These are phyloP conservation scores for Aspergillus novoparasiticus DNA, from an alignment of 2,329 filamentous ascomycete genomes.

Conservation along the genomic window DNA sequence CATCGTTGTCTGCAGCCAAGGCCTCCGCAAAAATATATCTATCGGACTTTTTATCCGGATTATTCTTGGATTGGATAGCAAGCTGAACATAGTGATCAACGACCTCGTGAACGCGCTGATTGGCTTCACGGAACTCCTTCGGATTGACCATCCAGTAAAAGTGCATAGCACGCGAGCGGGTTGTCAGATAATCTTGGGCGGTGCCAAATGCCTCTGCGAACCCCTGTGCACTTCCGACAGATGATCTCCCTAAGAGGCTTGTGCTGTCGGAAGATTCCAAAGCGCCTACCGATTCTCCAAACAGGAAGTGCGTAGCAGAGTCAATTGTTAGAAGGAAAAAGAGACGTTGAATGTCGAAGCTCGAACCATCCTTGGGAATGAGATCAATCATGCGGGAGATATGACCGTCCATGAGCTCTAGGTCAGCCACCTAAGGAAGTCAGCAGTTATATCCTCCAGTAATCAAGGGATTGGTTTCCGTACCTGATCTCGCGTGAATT, in stretches of 20 bases:
- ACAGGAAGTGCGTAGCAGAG: constrained; percentile 81
- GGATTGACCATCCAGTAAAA: constrained; percentile 44
- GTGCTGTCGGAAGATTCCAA: constrained; percentile 45
- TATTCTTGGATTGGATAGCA: constrained; percentile 40
- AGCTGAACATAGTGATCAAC: constrained; percentile 53
- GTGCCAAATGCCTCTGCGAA: constrained; percentile 42
- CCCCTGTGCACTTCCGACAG: constrained; percentile 34
- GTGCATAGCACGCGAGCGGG: constrained; percentile 31
- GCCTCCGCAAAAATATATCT: constrained; percentile 55
- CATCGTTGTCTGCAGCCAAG: constrained; percentile 48
- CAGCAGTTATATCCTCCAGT: background rate
- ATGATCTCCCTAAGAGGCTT: constrained; percentile 50
- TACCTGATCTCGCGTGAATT: constrained; percentile 83
- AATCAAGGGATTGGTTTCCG: too few relatives aligned
- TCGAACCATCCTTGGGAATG: constrained; percentile 49
- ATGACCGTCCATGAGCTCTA: constrained; percentile 79
- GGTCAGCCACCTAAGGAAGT: constrained; percentile 52
- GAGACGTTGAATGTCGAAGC: constrained; percentile 72
- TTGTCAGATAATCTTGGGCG: constrained; percentile 34
- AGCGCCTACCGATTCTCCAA: constrained; percentile 73
- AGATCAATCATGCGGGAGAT: constrained; percentile 69
- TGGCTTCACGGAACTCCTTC: constrained; percentile 44
- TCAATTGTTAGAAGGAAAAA: constrained; percentile 84
- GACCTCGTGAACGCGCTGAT: constrained; percentile 48
- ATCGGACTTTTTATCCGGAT: constrained; percentile 34